Evolutionary conservation across 768 basidiomycete genomes (phyloP).

Genomic region (Tricholoma furcatifolium): DNA sequence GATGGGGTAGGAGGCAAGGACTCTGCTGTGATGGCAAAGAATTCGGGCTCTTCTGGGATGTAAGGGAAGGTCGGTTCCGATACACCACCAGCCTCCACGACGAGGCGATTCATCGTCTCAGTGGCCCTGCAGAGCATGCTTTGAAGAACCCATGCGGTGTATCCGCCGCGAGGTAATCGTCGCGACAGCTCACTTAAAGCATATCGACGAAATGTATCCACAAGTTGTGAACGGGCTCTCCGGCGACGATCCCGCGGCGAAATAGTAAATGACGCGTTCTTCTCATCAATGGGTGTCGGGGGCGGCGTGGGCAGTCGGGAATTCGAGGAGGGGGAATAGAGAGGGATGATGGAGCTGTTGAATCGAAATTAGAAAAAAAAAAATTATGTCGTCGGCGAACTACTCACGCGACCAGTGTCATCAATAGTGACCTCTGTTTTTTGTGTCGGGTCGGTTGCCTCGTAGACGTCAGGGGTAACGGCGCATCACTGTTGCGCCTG

Average conservation of each 20-base stretch:
- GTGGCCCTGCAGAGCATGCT: conserved; percentile 49
- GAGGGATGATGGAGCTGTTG: conserved; percentile 27
- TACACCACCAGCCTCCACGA: conserved; percentile 31
- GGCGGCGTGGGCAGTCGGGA: conserved; percentile 29
- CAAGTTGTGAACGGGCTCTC: conserved; percentile 63
- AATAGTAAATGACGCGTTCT: conserved; percentile 23
- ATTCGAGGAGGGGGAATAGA: conserved; percentile 30
- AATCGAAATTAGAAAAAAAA: conserved; percentile 14
- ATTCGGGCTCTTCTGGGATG: conserved; percentile 21
- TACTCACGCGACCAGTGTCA: conserved; percentile 67
- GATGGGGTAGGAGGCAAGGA: conserved; percentile 30
- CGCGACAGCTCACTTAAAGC: conserved; percentile 51
- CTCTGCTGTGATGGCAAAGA: conserved; percentile 29
- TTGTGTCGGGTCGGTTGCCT: conserved; percentile 51
- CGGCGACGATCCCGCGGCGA: conserved; percentile 48
- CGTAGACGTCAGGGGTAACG: conserved; percentile 24
- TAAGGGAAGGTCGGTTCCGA: conserved; percentile 8
- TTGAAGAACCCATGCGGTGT: conserved; percentile 53
- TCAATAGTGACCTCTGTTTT: conserved; percentile 68
- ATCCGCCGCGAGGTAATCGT: conserved; percentile 37
- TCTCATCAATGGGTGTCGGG: conserved; percentile 26
- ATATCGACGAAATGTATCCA: conserved; percentile 65
- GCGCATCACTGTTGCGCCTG: conserved; percentile 18
- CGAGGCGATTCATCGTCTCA: conserved; percentile 40
- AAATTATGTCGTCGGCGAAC: conserved; percentile 14